Evolutionary conservation across 2,329 filamentous ascomycete genomes (phyloP).

Genomic region (Colletotrichum liriopes): DNA sequence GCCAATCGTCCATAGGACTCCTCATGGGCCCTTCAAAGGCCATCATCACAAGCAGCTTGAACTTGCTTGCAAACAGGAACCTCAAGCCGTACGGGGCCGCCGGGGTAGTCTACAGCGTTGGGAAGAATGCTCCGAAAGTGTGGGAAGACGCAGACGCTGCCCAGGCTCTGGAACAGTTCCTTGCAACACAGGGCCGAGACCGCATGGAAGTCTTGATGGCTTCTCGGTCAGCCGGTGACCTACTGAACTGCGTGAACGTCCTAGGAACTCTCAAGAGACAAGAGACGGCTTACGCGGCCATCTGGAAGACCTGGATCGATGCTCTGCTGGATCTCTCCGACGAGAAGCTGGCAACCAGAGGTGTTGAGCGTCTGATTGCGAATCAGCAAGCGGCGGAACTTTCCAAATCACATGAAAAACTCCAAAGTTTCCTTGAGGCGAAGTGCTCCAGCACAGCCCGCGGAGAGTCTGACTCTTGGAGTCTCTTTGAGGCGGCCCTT

Average conservation of each 20-base stretch:
- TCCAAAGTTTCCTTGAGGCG: constrained; percentile 65
- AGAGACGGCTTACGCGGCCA: constrained; percentile 54
- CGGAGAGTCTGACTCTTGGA: constrained; percentile 53
- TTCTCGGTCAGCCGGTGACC: constrained; percentile 77
- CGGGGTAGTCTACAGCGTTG: constrained; percentile 55
- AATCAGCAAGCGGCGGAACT: constrained; percentile 57
- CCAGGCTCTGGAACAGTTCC: constrained; percentile 58
- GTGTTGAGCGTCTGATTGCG: constrained; percentile 64
- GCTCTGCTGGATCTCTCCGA: constrained; percentile 56
- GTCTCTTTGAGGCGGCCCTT: constrained; percentile 65
- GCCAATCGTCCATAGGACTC: constrained; percentile 42
- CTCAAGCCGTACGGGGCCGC: constrained; percentile 73
- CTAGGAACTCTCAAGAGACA: constrained; percentile 62
- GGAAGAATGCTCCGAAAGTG: constrained; percentile 54
- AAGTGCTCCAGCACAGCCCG: constrained; percentile 28
- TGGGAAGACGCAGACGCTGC: constrained; percentile 54
- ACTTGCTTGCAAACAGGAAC: constrained; percentile 65
- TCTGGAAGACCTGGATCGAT: constrained; percentile 64
- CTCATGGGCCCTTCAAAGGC: constrained; percentile 50
- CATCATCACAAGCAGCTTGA: constrained; percentile 50
- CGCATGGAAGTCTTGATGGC: constrained; percentile 72
- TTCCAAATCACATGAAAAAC: constrained; percentile 54
- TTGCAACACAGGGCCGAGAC: constrained; percentile 67
- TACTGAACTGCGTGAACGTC: constrained; percentile 77
- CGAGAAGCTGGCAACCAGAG: constrained; percentile 48